Evolutionary conservation across 2,329 filamentous ascomycete genomes (phyloP).

Genomic region (Fusarium cyanostomum): DNA sequence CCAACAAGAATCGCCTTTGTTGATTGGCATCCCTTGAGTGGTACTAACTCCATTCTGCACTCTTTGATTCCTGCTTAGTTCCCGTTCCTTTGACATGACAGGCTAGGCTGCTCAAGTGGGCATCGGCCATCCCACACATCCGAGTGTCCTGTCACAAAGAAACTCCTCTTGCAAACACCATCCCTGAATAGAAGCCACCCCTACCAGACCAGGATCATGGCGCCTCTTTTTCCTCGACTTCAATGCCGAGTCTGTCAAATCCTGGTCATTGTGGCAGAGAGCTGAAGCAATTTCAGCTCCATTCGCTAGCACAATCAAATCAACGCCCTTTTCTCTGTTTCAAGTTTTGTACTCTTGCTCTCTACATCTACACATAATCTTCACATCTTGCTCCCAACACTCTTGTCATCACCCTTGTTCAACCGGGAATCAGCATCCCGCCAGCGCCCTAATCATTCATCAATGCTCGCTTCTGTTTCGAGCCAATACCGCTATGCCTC

Average conservation of each 20-base stretch:
- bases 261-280: not conserved
- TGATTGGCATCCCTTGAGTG: not conserved
- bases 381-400: conserved; percentile 10
- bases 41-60: not conserved
- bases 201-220: not conserved
- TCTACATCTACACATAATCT: conserved; percentile 32
- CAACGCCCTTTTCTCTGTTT: conserved; percentile 18
- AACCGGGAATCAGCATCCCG: conserved; percentile 4
- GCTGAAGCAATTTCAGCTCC: too few relatives aligned
- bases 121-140: not conserved
- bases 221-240: not conserved
- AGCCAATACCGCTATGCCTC: conserved; percentile 25
- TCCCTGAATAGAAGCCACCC: not conserved
- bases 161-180: not conserved
- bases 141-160: not conserved
- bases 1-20: conserved; percentile 22
- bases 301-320: not conserved
- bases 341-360: not conserved
- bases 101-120: too few relatives aligned
- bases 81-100: conserved; percentile 2
- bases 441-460: conserved; percentile 10
- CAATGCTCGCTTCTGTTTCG: conserved; percentile 18
- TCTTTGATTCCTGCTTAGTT: conserved; percentile 12
- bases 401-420: not conserved
- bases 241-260: not conserved